Base-by-base conservation (phyloP, 202 grass and related monocot genomes). In the Bolboschoenoplectus hybrid region DNA sequence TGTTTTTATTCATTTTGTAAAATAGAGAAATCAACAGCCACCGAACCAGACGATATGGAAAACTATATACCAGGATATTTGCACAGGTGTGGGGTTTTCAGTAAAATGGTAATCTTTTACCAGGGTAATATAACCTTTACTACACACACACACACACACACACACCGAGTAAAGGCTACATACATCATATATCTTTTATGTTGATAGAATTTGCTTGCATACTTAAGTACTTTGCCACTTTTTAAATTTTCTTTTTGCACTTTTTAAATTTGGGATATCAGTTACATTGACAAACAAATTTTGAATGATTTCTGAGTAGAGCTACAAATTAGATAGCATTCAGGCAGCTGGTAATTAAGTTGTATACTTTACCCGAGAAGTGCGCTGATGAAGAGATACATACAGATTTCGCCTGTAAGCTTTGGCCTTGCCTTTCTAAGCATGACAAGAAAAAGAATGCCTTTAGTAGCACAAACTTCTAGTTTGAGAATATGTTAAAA, bases 371-470 rank as follows among this genome's bases (percentile, higher is more conserved):
- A 93, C 91, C 93, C 93, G 45, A 95, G 83, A 83, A 95, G 43
- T 79, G 88, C 91, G 77, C 91, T 92, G 4, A 91, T 47, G 80
- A 95, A 95, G 89, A 86, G 86, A 75, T 92, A 92, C 1, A 71
- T 67, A 81, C 90, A 95, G 52, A 91, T 88, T 66, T 95, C 85
- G 84, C 73, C 4, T 20, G 87, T 95, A 61, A 95, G 70, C 73
- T 91, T 95, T 35, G 91, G 93, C 71, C 93, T 92, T 43, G 70
- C 81, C 82, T 88, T 92, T 82, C 93, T 95, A 87, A 83, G 84
- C 87, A 75, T 9, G 6, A 46, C 6, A 1, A 9, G 70, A 58
- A 44, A 26, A 40, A 20, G 36, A 60, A 26, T 74, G 71, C 4
- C 51, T 32, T 74, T 50, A 51, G 45, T 50, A 74, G 70, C 45